These are phyloP conservation scores for Suhomyces panamericanus DNA, from an alignment of 1,139 yeast species.

Conservation along the genomic window DNA sequence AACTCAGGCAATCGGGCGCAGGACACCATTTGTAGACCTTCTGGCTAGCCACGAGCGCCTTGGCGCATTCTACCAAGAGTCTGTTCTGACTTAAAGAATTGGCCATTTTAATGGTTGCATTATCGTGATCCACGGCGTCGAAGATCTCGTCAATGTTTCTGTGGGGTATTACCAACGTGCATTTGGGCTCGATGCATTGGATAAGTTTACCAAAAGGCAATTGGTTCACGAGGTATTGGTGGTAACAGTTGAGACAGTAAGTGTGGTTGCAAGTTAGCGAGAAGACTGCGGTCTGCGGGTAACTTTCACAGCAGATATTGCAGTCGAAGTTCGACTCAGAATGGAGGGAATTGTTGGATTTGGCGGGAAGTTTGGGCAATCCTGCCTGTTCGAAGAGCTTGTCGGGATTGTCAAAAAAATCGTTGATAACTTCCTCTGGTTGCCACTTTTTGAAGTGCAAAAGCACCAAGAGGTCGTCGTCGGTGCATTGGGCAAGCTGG, in stretches of 20 bases:
- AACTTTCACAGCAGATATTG: constrained; percentile 68
- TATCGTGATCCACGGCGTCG: constrained; percentile 10
- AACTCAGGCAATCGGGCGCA: constrained; percentile 72
- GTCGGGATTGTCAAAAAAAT: constrained; percentile 56
- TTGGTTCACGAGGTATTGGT: constrained; percentile 54
- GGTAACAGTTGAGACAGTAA: constrained; percentile 69
- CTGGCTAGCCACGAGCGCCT: constrained; percentile 51
- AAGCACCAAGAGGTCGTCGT: constrained; percentile 49
- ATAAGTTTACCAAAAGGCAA: constrained; percentile 58
- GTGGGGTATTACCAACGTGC: constrained; percentile 39
- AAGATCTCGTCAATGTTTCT: constrained; percentile 25
- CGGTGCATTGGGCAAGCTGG: constrained; percentile 33
- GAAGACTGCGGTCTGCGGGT: constrained; percentile 42
- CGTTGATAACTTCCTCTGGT: constrained; percentile 67
- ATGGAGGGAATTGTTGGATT: constrained; percentile 22
- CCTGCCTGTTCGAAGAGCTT: constrained; percentile 52
- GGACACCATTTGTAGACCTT: constrained; percentile 76
- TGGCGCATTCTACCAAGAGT: constrained; percentile 34
- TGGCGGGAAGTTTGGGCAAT: constrained; percentile 24
- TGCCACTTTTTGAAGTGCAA: constrained; percentile 72
- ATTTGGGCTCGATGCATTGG: constrained; percentile 58
- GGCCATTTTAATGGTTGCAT: constrained; percentile 10
- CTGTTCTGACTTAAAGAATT: constrained; percentile 13
- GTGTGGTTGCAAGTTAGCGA: constrained; percentile 67
- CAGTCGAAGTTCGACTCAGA: constrained; percentile 45